These are phyloP conservation scores for Cryptococcus sp. DNA, from an alignment of 1,284 basidiomycete genomes.

Conservation along the genomic window DNA sequence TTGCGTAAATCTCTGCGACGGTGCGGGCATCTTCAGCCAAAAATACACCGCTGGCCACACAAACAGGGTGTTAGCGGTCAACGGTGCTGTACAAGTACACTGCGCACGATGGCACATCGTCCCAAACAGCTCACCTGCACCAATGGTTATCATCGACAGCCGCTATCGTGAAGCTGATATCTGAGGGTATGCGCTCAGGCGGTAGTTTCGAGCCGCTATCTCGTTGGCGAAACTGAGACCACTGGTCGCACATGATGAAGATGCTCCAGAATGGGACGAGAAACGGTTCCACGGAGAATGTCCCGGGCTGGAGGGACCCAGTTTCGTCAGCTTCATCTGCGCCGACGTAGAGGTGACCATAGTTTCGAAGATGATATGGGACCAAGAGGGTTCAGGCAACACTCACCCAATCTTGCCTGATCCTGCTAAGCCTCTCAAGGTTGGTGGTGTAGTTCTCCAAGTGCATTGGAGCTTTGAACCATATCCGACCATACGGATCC, in stretches of 20 bases:
- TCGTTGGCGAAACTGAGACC: background rate
- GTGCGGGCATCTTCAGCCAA: background rate
- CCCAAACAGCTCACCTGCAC: constrained; percentile 20
- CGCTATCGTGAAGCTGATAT: constrained; percentile 14
- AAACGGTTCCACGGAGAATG: background rate
- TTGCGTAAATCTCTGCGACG: background rate
- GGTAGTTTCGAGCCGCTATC: background rate
- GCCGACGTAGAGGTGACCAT: too few relatives aligned
- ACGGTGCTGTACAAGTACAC: too few relatives aligned
- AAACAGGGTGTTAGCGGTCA: background rate
- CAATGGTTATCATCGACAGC: constrained; percentile 23
- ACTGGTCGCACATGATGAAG: constrained; percentile 7
- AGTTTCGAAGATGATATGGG: too few relatives aligned
- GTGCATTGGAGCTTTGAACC: constrained; percentile 9
- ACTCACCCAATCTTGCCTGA: constrained; percentile 6
- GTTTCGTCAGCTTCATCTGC: background rate
- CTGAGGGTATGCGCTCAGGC: constrained; percentile 2
- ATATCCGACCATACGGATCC: constrained; percentile 17
- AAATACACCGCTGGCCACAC: background rate
- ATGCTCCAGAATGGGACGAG: constrained; percentile 25
- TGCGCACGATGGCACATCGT: background rate
- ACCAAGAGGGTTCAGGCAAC: too few relatives aligned
- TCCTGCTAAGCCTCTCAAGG: background rate
- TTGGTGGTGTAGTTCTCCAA: background rate
- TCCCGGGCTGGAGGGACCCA: background rate